A percentile compares a stretch with the other conserved stretches of the same genome.
Conservation (phyloP, 495 filamentous ascomycete species). For the Hamigera avellanea region DNA sequence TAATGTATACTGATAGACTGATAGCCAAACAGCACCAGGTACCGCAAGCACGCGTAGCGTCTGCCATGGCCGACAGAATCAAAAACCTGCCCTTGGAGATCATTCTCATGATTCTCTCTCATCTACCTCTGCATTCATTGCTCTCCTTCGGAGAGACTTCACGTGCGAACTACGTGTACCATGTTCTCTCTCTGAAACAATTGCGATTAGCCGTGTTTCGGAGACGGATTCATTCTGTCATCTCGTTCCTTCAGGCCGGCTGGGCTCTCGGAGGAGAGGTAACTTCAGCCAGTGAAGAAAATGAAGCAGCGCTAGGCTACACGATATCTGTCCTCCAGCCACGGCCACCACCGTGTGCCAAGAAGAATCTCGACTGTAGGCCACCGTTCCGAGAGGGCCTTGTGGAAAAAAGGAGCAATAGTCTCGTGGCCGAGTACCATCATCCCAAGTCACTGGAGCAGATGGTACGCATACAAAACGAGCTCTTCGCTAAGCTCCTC, state of each 20-base stretch:
- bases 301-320: conserved; percentile 3
- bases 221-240: conserved; percentile 18
- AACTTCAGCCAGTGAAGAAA: neutral
- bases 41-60: no score
- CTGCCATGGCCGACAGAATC: conserved; percentile 9
- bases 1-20: no score
- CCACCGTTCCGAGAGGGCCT: no score
- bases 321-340: conserved; percentile 11
- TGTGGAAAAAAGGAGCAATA: no score
- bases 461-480: conserved; percentile 15
- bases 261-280: conserved; percentile 13
- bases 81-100: conserved; percentile 20
- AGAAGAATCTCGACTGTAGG: no score
- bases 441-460: conserved; percentile 6
- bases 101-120: conserved; percentile 20
- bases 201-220: conserved; percentile 24
- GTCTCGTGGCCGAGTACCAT: no score
- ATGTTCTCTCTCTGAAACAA: conserved; percentile 14
- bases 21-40: no score
- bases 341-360: no score
- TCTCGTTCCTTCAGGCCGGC: conserved; percentile 21
- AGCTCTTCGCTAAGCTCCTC: conserved; percentile 12
- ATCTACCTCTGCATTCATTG: conserved; percentile 19
- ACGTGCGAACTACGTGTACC: conserved; percentile 14
- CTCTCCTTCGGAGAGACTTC: conserved; percentile 24